phyloP scores from a whole-genome alignment of 345 rosid species.

The Sisymbrium irio region DNA sequence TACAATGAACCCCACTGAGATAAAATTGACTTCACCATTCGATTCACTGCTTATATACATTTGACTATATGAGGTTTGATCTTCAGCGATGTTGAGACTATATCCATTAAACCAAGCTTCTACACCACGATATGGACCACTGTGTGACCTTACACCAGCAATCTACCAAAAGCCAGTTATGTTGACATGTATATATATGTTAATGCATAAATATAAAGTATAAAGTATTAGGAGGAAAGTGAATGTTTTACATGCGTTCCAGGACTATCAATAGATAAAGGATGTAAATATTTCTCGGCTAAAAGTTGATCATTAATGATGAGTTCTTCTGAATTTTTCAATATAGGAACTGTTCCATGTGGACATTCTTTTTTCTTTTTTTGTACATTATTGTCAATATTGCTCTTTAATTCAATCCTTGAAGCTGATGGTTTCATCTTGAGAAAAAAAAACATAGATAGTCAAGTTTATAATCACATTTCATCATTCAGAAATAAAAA shows the following conservation, averaged over 20 bases:
- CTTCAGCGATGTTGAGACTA: not conserved
- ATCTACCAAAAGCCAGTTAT: not conserved
- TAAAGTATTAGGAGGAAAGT: not conserved
- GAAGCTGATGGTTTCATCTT: slow-evolving; percentile 4
- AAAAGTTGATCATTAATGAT: not conserved
- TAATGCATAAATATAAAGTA: not conserved
- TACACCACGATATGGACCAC: slow-evolving; percentile 10
- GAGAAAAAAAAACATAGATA: too few species aligned
- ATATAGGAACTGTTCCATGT: not conserved
- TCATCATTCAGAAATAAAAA: too few species aligned
- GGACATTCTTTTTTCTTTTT: not conserved
- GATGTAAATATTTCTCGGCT: not conserved
- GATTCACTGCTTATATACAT: not conserved
- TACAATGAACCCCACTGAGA: slow-evolving; percentile 8
- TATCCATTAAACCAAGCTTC: not conserved
- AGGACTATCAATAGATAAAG: not conserved
- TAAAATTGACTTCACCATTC: not conserved
- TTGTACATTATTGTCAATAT: not conserved
- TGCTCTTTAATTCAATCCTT: not conserved
- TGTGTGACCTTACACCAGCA: not conserved
- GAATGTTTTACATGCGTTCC: slow-evolving; percentile 1
- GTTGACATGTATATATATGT: not conserved
- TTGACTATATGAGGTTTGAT: slow-evolving; percentile 11
- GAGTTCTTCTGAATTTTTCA: not conserved
- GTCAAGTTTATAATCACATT: too few species aligned